These are phyloP conservation scores for Tylopilus sp. DNA, from an alignment of 768 basidiomycete species.

Conservation along the genomic window DNA sequence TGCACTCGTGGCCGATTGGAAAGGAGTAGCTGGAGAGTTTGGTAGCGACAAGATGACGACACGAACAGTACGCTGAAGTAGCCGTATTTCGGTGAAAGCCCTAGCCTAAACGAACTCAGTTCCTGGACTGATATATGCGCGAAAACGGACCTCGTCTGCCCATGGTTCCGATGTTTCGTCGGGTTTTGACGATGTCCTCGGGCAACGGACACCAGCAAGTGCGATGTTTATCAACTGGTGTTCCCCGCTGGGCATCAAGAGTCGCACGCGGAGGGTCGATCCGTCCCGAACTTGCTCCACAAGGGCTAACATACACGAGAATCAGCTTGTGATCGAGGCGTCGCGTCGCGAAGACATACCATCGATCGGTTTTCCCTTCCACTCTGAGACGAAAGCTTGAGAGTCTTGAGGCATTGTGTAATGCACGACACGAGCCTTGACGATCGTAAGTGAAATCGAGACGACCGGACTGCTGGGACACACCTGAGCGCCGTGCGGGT, in stretches of 20 bases:
- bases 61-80: conserved; percentile 75
- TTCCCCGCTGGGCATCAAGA: conserved; percentile 82
- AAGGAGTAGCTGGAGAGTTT: conserved; percentile 73
- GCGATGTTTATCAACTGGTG: conserved; percentile 90
- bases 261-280: conserved; percentile 81
- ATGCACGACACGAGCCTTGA: conserved; percentile 67
- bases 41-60: conserved; percentile 80
- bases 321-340: conserved; percentile 6
- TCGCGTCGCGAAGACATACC: conserved; percentile 42
- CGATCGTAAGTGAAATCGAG: neutral
- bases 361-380: conserved; percentile 89
- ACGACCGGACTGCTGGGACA: neutral
- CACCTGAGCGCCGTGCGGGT: conserved; percentile 73
- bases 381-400: conserved; percentile 81
- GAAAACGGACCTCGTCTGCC: conserved; percentile 76
- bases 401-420: conserved; percentile 90
- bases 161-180: conserved; percentile 79
- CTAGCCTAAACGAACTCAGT: conserved; percentile 58
- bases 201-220: conserved; percentile 76
- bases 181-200: conserved; percentile 65
- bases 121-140: neutral
- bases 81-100: conserved; percentile 88
- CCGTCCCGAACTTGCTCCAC: conserved; percentile 95
- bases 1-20: conserved; percentile 56
- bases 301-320: conserved; percentile 50